Evolutionary conservation across 805 yeast species (phyloP).

Genomic region (Middelhovenomyces tepae): DNA sequence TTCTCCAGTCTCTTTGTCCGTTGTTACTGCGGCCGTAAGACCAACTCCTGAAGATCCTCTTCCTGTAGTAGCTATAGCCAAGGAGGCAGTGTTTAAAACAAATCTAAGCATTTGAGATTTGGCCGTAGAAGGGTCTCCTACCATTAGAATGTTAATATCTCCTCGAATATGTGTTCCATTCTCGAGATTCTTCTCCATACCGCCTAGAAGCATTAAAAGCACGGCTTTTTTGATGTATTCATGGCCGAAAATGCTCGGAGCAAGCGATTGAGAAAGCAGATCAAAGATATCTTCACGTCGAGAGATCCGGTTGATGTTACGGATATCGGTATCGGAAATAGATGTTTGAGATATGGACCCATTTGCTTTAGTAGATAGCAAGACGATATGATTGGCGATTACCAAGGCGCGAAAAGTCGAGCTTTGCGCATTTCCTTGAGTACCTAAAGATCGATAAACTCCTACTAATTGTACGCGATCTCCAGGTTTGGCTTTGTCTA

Average conservation of each 20-base stretch:
- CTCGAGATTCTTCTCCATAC: conserved; percentile 84
- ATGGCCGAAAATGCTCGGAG: conserved; percentile 94
- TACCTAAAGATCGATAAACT: conserved; percentile 81
- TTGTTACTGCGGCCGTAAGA: conserved; percentile 96
- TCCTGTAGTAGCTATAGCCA: conserved; percentile 98
- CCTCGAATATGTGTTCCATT: conserved; percentile 98
- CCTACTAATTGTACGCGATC: conserved; percentile 93
- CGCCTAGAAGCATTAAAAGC: conserved; percentile 82
- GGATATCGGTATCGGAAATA: conserved; percentile 72
- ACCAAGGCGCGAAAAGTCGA: conserved; percentile 76
- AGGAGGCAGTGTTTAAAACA: conserved; percentile 86
- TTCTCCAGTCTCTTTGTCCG: conserved; percentile 96
- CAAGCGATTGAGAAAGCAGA: conserved; percentile 72
- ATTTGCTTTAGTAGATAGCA: conserved; percentile 78
- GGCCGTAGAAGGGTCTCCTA: conserved; percentile 98
- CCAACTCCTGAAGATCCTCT: conserved; percentile 99
- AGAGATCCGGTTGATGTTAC: conserved; percentile 74
- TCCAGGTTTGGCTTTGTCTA: conserved; percentile 89
- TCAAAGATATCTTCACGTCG: conserved; percentile 67
- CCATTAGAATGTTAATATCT: conserved; percentile 92
- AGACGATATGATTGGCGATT: conserved; percentile 81
- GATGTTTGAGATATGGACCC: conserved; percentile 58
- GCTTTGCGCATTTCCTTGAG: conserved; percentile 34
- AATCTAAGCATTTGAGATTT: conserved; percentile 92
- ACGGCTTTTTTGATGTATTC: conserved; percentile 88